phyloP scores from a whole-genome alignment of 257 asterid species.

The Nicotiana knightiana region DNA sequence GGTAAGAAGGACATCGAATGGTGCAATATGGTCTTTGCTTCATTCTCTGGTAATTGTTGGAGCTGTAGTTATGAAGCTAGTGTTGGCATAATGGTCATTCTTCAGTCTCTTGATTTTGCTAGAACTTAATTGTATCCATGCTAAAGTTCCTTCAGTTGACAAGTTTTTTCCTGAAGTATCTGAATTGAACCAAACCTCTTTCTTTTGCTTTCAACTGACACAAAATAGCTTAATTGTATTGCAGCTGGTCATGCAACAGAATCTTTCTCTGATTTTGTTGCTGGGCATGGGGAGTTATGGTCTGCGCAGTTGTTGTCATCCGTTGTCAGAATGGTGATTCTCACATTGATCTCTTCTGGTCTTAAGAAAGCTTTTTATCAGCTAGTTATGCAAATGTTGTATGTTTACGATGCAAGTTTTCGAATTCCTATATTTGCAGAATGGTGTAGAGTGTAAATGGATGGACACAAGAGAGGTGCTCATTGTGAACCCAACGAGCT shows the following conservation, averaged over 20 bases:
- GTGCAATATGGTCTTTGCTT: background rate
- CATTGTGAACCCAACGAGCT: constrained; percentile 67
- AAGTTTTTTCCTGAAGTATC: background rate
- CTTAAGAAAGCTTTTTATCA: constrained; percentile 9
- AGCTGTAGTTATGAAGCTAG: background rate
- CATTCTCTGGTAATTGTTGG: background rate
- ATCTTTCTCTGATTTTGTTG: constrained; percentile 93
- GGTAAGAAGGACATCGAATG: background rate
- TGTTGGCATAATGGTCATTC: background rate
- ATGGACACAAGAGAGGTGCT: constrained; percentile 99
- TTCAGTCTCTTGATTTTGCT: background rate
- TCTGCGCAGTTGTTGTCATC: constrained; percentile 81
- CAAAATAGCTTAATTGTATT: constrained; percentile 19
- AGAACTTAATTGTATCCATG: background rate
- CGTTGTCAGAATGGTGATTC: constrained; percentile 71
- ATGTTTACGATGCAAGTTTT: background rate
- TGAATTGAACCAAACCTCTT: background rate
- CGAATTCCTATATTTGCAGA: constrained; percentile 32
- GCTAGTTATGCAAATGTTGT: constrained; percentile 5
- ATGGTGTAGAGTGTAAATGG: constrained; percentile 60
- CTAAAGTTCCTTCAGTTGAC: constrained; percentile 4
- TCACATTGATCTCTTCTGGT: constrained; percentile 7
- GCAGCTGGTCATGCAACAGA: constrained; percentile 98
- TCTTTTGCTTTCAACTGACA: background rate
- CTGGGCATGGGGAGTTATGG: constrained; percentile 97